Evolutionary conservation across 176 grass and related monocot species (phyloP), one percentile per base, ranked within the genome.

Genomic region (Aegilops sharonensis): DNA sequence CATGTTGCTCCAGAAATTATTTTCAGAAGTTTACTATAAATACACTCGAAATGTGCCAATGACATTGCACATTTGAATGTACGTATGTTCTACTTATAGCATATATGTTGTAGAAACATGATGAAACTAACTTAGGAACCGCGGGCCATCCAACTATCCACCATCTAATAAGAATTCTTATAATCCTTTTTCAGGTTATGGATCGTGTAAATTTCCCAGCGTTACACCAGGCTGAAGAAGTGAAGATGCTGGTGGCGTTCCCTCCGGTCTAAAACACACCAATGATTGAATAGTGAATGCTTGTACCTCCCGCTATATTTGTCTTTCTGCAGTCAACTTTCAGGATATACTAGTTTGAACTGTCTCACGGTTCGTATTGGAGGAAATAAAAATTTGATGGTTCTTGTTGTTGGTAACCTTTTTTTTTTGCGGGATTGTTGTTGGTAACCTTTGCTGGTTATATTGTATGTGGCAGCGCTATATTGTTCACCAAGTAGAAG

Each of bases 121-220:
- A 42, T 42, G 9, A 42, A 42, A 42, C 2, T 42, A 42, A 42
- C 39, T 10, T 42, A 42, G 39, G 39, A 42, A 8, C 39, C 39
- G 9, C 39, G 39, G 39, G 39, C 39, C 39, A 42, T 42, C 39
- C 39, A 42, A 42, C 9, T 42, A 42, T 42, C 39, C 39, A 42
- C 39, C 39, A 9, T 42, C 39, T 42, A 42, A 42, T 42, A 42
- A 42, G 4, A 47, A 15, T 73, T 35, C 37, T 70, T 4, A 37
- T 74, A 48, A 9, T 8, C 24, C 13, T 1, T 60, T 62, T 84
- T 5, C 52, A 89, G 81, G 87, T 20, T 59, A 89, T 85, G 87
- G 76, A 75, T 85, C 77, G 2, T 85, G 82, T 64, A 75, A 10
- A 35, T 75, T 85, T 67, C 77, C 68, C 35, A 80, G 77, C 32